Evolutionary conservation across 2,329 filamentous ascomycete genomes (phyloP).

Genomic region (Fusarium chuoi): DNA sequence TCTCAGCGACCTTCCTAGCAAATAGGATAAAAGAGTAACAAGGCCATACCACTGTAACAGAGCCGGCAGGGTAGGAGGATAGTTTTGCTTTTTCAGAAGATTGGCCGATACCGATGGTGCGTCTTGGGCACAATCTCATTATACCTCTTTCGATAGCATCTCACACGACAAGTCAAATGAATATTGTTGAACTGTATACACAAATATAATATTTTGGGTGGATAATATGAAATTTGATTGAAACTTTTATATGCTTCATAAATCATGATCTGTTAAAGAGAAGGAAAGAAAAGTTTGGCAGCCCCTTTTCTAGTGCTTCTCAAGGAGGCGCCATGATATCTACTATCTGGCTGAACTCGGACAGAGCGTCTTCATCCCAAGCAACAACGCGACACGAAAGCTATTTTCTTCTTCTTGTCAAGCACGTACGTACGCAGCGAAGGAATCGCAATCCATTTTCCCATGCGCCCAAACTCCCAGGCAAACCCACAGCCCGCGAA

Average conservation of each 20-base stretch:
- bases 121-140: slow-evolving; percentile 41
- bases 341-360: slow-evolving; percentile 36
- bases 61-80: slow-evolving; percentile 16
- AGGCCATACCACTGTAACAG: slow-evolving; percentile 11
- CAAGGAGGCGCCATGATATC: slow-evolving; percentile 34
- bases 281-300: slow-evolving; percentile 27
- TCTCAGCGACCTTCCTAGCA: background rate
- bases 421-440: slow-evolving; percentile 25
- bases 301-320: slow-evolving; percentile 14
- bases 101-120: slow-evolving; percentile 27
- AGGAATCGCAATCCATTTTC: slow-evolving; percentile 38
- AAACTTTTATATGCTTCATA: slow-evolving; percentile 33
- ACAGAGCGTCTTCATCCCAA: slow-evolving; percentile 30
- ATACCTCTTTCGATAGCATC: slow-evolving; percentile 45
- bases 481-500: slow-evolving; percentile 40
- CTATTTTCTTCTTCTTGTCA: slow-evolving; percentile 7
- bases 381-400: slow-evolving; percentile 30
- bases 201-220: background rate
- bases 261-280: slow-evolving; percentile 40
- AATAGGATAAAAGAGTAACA: slow-evolving; percentile 20
- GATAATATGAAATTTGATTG: slow-evolving; percentile 11
- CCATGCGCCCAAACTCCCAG: slow-evolving; percentile 48
- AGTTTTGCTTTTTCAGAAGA: slow-evolving; percentile 26
- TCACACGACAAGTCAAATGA: slow-evolving; percentile 30
- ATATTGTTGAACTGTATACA: slow-evolving; percentile 15